Evolutionary conservation across 1,139 yeast genomes (phyloP).

Genomic region (Kodamaea derodonti): DNA sequence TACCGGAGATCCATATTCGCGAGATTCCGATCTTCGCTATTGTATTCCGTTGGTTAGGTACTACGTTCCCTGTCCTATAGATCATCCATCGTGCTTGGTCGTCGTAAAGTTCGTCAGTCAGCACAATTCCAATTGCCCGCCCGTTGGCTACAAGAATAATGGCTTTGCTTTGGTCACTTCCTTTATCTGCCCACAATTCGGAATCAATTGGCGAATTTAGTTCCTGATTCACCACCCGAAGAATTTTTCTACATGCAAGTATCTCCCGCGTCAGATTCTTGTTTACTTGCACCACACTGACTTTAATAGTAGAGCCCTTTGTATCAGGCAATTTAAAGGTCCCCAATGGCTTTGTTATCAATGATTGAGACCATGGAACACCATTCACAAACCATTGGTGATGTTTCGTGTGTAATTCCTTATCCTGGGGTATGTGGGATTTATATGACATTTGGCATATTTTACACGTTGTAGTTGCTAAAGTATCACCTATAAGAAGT

Average conservation of each 20-base stretch:
- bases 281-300: conserved; percentile 11
- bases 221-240: conserved; percentile 54
- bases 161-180: conserved; percentile 33
- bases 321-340: conserved; percentile 18
- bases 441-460: conserved; percentile 62
- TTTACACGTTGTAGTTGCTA: conserved; percentile 36
- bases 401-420: conserved; percentile 43
- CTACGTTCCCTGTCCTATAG: conserved; percentile 26
- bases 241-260: conserved; percentile 22
- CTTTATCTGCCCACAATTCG: conserved; percentile 38
- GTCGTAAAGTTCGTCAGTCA: conserved; percentile 33
- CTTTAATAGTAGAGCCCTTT: conserved; percentile 6
- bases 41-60: conserved; percentile 30
- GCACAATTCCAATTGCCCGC: conserved; percentile 51
- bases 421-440: conserved; percentile 42
- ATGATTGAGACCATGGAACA: conserved; percentile 30
- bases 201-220: conserved; percentile 57
- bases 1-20: conserved; percentile 58
- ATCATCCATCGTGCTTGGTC: conserved; percentile 47
- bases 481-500: conserved; percentile 6
- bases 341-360: conserved; percentile 26
- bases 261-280: conserved; percentile 14
- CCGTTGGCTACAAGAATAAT: conserved; percentile 39
- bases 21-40: conserved; percentile 51
- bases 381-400: conserved; percentile 50